These are phyloP conservation scores for Zygoascus hellenicus DNA, from an alignment of 1,139 yeast species.

Conservation along the genomic window DNA sequence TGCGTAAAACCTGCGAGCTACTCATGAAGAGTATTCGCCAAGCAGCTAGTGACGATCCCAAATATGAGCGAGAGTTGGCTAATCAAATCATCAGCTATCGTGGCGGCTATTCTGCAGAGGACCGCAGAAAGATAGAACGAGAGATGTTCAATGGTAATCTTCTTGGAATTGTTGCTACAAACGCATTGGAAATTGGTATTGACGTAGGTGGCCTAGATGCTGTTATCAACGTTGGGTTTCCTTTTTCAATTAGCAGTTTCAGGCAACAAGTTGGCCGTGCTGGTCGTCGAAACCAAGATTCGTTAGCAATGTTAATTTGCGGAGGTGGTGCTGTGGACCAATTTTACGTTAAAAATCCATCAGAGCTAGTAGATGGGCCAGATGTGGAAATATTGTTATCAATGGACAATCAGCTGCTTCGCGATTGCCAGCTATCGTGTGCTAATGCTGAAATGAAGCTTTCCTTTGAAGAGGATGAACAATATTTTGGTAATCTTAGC, in stretches of 20 bases:
- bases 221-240: slow-evolving; percentile 88
- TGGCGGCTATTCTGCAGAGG: slow-evolving; percentile 87
- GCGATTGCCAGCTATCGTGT: slow-evolving; percentile 86
- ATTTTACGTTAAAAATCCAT: slow-evolving; percentile 68
- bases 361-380: slow-evolving; percentile 46
- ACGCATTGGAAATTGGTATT: slow-evolving; percentile 91
- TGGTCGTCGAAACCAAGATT: slow-evolving; percentile 63
- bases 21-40: slow-evolving; percentile 74
- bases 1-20: slow-evolving; percentile 78
- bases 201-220: slow-evolving; percentile 92
- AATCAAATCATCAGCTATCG: slow-evolving; percentile 84
- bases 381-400: slow-evolving; percentile 42
- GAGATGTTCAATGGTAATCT: slow-evolving; percentile 86
- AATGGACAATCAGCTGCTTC: slow-evolving; percentile 49
- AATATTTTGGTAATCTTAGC: slow-evolving; percentile 43
- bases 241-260: slow-evolving; percentile 74
- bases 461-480: slow-evolving; percentile 43
- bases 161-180: slow-evolving; percentile 86
- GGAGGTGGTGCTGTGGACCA: slow-evolving; percentile 85
- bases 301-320: slow-evolving; percentile 78
- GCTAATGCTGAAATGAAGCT: slow-evolving; percentile 86
- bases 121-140: slow-evolving; percentile 77
- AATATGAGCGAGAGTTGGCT: slow-evolving; percentile 34
- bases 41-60: slow-evolving; percentile 21
- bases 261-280: slow-evolving; percentile 97